phyloP scores from a whole-genome alignment of 1,284 basidiomycete genomes.

The Serendipita sp. region DNA sequence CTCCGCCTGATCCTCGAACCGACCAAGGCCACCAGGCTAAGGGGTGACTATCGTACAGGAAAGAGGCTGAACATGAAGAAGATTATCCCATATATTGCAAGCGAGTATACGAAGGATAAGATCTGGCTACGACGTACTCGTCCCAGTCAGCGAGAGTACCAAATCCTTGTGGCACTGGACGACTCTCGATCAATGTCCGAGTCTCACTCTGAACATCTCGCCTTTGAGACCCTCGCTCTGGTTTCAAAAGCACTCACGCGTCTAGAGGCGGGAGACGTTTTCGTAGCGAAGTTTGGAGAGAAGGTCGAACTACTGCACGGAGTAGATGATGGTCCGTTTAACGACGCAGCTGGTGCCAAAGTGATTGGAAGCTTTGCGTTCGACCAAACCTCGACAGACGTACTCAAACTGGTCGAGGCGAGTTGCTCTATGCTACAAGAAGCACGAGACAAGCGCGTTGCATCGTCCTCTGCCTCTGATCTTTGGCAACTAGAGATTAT shows the following conservation, averaged over 20 bases:
- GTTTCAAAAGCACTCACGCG: constrained; percentile 84
- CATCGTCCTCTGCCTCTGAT: constrained; percentile 49
- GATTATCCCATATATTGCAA: constrained; percentile 96
- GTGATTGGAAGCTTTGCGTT: constrained; percentile 82
- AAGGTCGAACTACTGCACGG: constrained; percentile 78
- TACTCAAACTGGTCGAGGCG: constrained; percentile 72
- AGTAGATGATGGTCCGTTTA: constrained; percentile 67
- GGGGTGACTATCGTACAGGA: constrained; percentile 95
- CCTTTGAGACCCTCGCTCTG: constrained; percentile 86
- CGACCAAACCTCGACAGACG: constrained; percentile 83
- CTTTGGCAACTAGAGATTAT: constrained; percentile 98
- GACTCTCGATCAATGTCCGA: constrained; percentile 97
- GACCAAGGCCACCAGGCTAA: constrained; percentile 83
- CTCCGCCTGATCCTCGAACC: constrained; percentile 94
- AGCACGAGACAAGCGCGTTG: constrained; percentile 55
- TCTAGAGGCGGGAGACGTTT: constrained; percentile 90
- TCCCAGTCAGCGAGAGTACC: constrained; percentile 90
- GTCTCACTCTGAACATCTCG: constrained; percentile 82
- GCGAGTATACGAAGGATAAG: constrained; percentile 98
- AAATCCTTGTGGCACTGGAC: constrained; percentile 87
- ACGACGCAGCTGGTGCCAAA: constrained; percentile 62
- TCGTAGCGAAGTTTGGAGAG: constrained; percentile 84
- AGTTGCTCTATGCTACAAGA: constrained; percentile 66
- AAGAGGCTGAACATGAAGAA: constrained; percentile 99
- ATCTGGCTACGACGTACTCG: constrained; percentile 95